Base-by-base conservation (phyloP, 768 basidiomycete species). In the Sarcodon aspratus region DNA sequence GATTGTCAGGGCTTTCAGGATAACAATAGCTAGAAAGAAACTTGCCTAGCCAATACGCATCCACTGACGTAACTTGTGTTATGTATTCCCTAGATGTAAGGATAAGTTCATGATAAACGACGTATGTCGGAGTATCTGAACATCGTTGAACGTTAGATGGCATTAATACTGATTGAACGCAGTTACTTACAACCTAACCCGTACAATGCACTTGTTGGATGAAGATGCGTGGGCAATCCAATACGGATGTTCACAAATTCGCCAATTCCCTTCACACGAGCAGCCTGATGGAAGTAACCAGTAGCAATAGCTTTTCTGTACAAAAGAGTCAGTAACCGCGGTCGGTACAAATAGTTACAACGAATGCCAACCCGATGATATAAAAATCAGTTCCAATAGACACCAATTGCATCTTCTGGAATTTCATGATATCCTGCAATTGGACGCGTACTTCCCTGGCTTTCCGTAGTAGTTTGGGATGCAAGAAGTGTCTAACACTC, bases 281-380 rank as follows among this genome's bases (percentile, higher is more conserved):
- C 95, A 1, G 95, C 93, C 68, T 99, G 96, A 65, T 98, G 96
- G 76, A 99, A 99, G 66, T 97, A 99, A 32, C 95, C 95, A 31
- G 95, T 87, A 35, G 91, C 85, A 56, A 99, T 98, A 2, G 92
- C 91, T 79, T 95, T 98, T 62, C 94, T 92, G 54, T 42, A 40
- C 3, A 9, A 34, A 46, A 15, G 17, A 21, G 35, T 10, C 0
- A 10, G 49, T 42, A 15, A 10, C 5, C n/a, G 11, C 1, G 8
- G 10, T 1, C 40, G 15, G 18, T 12, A 31, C n/a, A 7, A 38
- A 33, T 10, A 36, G 3, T 46, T 13, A 63, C 70, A 31, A 27
- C 21, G 5, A 27, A 27, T 27, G 21, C 21, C 21, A 49, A 90
- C 80, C 82, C 67, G 53, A 97, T 73, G 18, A 94, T 66, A 59